Base-by-base conservation (phyloP, 2,329 filamentous ascomycete species). In the Coniochaeta sp. region DNA sequence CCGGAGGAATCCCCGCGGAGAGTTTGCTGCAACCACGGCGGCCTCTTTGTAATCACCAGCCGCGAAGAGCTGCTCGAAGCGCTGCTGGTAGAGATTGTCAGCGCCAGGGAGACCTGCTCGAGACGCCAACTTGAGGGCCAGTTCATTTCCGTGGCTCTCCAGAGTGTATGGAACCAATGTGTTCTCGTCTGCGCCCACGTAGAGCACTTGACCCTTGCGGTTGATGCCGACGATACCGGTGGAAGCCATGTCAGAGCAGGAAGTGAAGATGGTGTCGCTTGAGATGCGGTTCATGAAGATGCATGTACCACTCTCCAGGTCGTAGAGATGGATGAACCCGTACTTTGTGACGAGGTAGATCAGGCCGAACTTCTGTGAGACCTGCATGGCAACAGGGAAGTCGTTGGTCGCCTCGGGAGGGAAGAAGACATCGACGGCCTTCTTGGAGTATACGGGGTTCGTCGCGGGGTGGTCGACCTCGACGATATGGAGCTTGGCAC, bases 251-350 rank as follows among this genome's bases (percentile, higher is more conserved):
- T 99, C 94, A 31, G 85, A 75, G 46, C 89, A 87, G 18, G 91
- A 96, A 24, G 92, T 95, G 75, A 99, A 99, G 67, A 99, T 97
- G 24, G 94, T 99, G 67, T 99, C 94, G 76, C 91, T 96, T 28
- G 94, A 99, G 65, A 99, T 99, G 62, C 95, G 87, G 79, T 99
- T 99, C 91, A 99, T 95, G 81, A 96, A 99, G 67, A 99, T 94
- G 68, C 90, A 95, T 12, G 87, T 88, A 53, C 89, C 95, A 7
- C 89, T 94, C 76, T 99, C 95, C 52, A 99, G 83, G 65, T 99
- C 95, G 73, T 99, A 97, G 22, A 99, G 82, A 72, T 99, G 94
- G 63, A 99, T 97, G 73, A 97, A 99, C 50, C 94, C 94, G 65
- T 96, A 99, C 71, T 99, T 99, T 52, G 94, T 99, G 56, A 99